Percentiles rank a stretch among this genome's conserved stretches.
Conservation (phyloP, 2,329 filamentous ascomycete species). For the Penicillium italicum region DNA sequence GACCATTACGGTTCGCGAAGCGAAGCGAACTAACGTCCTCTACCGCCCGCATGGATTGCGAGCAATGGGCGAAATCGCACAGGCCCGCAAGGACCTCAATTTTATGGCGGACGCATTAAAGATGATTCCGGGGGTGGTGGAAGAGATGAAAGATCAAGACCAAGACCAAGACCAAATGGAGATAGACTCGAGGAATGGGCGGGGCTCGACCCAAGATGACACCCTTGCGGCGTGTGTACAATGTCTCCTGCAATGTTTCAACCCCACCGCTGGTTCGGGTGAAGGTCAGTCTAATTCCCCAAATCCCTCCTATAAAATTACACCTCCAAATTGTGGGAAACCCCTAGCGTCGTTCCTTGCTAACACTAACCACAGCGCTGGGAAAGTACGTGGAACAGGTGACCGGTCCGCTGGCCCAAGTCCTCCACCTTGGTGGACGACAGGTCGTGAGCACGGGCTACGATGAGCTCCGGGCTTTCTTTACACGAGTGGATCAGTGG, state of each 20-base stretch:
- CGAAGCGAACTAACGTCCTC: constrained; percentile 81
- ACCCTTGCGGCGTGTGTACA: constrained; percentile 40
- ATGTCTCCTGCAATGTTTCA: constrained; percentile 40
- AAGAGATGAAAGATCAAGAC: constrained; percentile 54
- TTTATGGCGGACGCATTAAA: constrained; percentile 64
- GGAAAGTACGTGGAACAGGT: constrained; percentile 30
- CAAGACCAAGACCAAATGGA: constrained; percentile 61
- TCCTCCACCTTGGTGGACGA: constrained; percentile 32
- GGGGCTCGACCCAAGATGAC: constrained; percentile 29
- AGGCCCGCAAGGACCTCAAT: constrained; percentile 64
- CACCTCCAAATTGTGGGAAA: background rate
- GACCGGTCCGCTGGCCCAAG: constrained; percentile 29
- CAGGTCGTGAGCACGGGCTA: constrained; percentile 36
- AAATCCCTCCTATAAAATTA: background rate
- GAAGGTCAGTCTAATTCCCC: constrained; percentile 24
- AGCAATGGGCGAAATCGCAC: constrained; percentile 69
- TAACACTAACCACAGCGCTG: constrained; percentile 31
- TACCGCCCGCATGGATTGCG: constrained; percentile 75
- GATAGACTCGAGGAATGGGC: constrained; percentile 51
- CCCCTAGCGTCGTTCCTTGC: constrained; percentile 22
- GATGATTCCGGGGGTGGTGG: constrained; percentile 62
- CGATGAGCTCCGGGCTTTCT: constrained; percentile 34
- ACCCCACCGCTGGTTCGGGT: constrained; percentile 24
- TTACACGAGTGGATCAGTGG: constrained; percentile 29
- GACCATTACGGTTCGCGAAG: constrained; percentile 72